phyloP scores from a whole-genome alignment of 2,329 filamentous ascomycete species.

The Paecilomyces sp. region DNA sequence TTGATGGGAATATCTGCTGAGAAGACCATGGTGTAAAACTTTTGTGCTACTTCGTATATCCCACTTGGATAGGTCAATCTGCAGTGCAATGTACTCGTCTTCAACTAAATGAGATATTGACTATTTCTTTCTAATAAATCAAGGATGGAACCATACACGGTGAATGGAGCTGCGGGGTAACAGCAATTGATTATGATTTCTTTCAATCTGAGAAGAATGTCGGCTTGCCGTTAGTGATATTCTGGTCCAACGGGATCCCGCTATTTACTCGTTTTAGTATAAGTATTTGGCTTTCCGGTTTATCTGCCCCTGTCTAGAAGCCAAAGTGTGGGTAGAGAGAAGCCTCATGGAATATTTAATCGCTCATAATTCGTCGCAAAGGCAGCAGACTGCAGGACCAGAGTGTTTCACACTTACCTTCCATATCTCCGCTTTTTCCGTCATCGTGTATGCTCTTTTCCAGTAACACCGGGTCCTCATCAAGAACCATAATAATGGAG shows the following conservation, averaged over 20 bases:
- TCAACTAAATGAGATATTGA: no score
- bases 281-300: no score
- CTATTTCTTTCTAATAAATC: no score
- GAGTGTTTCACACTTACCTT: not conserved
- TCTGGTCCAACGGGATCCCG: not conserved
- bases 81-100: no score
- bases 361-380: not conserved
- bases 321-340: not conserved
- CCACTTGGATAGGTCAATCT: not conserved
- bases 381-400: not conserved
- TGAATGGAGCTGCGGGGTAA: not conserved
- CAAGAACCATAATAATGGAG: not conserved
- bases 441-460: not conserved
- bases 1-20: not conserved
- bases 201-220: not conserved
- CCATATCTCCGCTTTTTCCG: not conserved
- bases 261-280: not conserved
- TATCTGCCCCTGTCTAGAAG: not conserved
- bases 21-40: not conserved
- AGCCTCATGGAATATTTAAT: not conserved
- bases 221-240: not conserved
- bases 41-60: not conserved
- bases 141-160: no score
- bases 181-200: not conserved
- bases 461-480: not conserved